Evolutionary conservation across 352 stramenopile genomes (phyloP).

Genomic region (Phytophthora cryptogea): DNA sequence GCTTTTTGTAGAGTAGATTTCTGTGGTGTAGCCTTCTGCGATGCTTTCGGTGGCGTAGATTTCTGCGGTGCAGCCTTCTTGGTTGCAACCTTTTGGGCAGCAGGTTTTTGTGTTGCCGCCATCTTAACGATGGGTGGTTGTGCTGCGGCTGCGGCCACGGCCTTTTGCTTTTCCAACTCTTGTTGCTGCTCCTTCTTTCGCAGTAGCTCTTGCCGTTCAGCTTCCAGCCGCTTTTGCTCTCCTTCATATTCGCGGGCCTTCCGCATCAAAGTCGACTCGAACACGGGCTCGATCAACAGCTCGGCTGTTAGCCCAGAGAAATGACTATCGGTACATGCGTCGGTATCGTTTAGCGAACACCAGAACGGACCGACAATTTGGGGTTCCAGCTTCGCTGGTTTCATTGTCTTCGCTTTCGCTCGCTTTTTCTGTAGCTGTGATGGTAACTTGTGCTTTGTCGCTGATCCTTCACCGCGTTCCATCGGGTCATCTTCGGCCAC

Average conservation of each 20-base stretch:
- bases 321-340: constrained; percentile 10
- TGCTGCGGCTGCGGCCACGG: not conserved
- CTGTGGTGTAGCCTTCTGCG: no score
- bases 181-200: constrained; percentile 34
- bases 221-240: constrained; percentile 40
- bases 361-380: constrained; percentile 64
- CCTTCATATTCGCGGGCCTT: constrained; percentile 51
- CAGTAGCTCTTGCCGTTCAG: constrained; percentile 29
- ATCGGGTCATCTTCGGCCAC: constrained; percentile 32
- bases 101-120: constrained; percentile 7
- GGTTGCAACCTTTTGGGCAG: constrained; percentile 1
- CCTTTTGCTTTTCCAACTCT: constrained; percentile 27
- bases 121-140: not conserved
- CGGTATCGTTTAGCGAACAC: constrained; percentile 10
- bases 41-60: no score
- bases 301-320: constrained; percentile 32
- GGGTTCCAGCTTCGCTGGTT: constrained; percentile 70
- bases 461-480: constrained; percentile 29
- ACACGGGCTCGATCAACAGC: constrained; percentile 38
- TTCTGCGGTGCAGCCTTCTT: no score
- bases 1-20: no score
- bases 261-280: constrained; percentile 55
- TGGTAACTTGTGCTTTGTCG: constrained; percentile 58
- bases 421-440: constrained; percentile 59
- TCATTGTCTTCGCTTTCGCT: constrained; percentile 55